phyloP scores from a whole-genome alignment of 306 rosid genomes.

The Geum urbanum region DNA sequence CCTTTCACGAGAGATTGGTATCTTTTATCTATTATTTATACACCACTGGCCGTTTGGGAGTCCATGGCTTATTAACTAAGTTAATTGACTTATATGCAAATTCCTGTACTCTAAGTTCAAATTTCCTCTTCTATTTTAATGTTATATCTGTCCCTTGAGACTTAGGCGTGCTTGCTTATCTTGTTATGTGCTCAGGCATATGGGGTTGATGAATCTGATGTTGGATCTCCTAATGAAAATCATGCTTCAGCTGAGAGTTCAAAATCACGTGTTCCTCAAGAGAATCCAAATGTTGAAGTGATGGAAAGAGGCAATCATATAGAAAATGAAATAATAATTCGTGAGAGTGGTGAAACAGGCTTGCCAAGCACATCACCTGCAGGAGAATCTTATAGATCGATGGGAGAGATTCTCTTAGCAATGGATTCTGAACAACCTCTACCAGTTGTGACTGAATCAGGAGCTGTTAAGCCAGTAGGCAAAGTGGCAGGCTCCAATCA shows the following conservation, averaged over 20 bases:
- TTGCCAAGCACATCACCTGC: slow-evolving; percentile 54
- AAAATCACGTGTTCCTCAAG: slow-evolving; percentile 38
- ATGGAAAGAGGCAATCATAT: slow-evolving; percentile 52
- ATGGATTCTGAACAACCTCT: slow-evolving; percentile 67
- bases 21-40: background rate
- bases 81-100: background rate
- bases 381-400: slow-evolving; percentile 66
- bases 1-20: background rate
- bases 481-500: slow-evolving; percentile 55
- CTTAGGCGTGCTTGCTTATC: background rate
- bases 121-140: background rate
- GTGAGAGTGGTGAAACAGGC: slow-evolving; percentile 59
- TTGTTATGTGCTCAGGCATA: slow-evolving; percentile 41
- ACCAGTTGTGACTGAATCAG: slow-evolving; percentile 47
- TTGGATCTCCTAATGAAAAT: slow-evolving; percentile 73
- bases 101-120: background rate
- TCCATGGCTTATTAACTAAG: background rate
- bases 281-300: slow-evolving; percentile 39
- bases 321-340: slow-evolving; percentile 39
- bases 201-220: slow-evolving; percentile 79
- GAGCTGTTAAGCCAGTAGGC: slow-evolving; percentile 55
- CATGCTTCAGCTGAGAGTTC: slow-evolving; percentile 52
- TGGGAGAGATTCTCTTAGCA: slow-evolving; percentile 85
- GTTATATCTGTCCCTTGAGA: background rate
- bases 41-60: background rate